Evolutionary conservation across 805 yeast species (phyloP).

Genomic region (Pichia ethanolica): DNA sequence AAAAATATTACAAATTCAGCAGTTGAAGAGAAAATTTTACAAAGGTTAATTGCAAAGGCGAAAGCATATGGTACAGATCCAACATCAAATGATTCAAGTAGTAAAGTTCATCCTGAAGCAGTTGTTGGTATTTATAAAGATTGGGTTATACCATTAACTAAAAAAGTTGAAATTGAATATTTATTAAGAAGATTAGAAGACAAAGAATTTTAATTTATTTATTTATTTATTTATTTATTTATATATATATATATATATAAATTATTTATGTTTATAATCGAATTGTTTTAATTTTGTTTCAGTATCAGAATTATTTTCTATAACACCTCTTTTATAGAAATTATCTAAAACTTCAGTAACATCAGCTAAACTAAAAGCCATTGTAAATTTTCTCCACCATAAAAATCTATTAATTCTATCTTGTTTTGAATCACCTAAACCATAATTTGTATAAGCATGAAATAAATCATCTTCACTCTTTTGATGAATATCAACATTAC

Average conservation of each 20-base stretch:
- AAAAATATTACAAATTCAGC: conserved; percentile 77
- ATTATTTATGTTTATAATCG: background rate
- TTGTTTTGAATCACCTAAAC: conserved; percentile 41
- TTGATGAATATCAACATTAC: conserved; percentile 28
- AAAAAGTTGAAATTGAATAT: conserved; percentile 91
- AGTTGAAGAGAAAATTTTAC: conserved; percentile 78
- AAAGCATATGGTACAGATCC: conserved; percentile 87
- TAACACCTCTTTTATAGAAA: conserved; percentile 13
- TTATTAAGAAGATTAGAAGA: conserved; percentile 75
- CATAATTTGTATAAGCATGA: conserved; percentile 43
- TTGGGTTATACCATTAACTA: conserved; percentile 87
- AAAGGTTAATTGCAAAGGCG: conserved; percentile 73
- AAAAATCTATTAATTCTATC: conserved; percentile 50
- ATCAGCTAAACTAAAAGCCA: conserved; percentile 22
- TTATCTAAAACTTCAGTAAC: conserved; percentile 16
- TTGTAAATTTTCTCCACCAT: conserved; percentile 39
- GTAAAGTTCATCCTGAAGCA: conserved; percentile 74
- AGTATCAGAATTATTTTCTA: conserved; percentile 1
- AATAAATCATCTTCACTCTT: conserved; percentile 33
- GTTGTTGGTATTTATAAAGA: conserved; percentile 81
- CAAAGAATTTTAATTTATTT: conserved; percentile 11
- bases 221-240: too few species aligned
- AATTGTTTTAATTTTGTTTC: conserved; percentile 1
- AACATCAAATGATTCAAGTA: conserved; percentile 55
- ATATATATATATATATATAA: background rate